phyloP scores from a whole-genome alignment of 2,329 filamentous ascomycete genomes.

The Arthroderma uncinatum region DNA sequence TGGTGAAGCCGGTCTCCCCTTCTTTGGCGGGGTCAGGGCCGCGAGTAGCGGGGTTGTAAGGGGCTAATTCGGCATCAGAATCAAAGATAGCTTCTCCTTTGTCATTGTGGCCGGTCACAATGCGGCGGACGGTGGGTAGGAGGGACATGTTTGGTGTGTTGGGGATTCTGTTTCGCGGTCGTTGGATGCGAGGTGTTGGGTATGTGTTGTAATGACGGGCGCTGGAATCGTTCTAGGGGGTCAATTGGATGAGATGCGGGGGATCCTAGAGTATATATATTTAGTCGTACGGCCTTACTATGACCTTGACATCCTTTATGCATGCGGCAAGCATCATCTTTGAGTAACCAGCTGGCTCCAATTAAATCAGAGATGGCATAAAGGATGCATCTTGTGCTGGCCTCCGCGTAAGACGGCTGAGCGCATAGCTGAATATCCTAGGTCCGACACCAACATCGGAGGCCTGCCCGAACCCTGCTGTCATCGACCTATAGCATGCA shows the following conservation, averaged over 20 bases:
- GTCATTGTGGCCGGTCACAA: constrained; percentile 21
- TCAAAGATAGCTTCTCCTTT: constrained; percentile 22
- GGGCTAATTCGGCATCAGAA: constrained; percentile 18
- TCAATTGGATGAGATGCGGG: neutral
- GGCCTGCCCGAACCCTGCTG: neutral
- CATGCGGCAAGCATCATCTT: neutral
- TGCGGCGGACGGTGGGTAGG: constrained; percentile 15
- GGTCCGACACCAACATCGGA: neutral
- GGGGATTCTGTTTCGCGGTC: neutral
- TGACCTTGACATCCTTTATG: neutral
- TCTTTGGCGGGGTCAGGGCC: constrained; percentile 10
- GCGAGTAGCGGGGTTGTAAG: constrained; percentile 16
- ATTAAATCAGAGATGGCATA: neutral
- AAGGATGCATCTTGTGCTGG: neutral
- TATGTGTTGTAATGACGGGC: neutral
- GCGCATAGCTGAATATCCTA: neutral
- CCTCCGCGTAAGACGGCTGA: neutral
- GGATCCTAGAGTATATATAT: neutral
- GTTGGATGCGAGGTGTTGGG: neutral
- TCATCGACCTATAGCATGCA: neutral
- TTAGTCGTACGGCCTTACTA: neutral
- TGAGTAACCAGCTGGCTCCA: neutral
- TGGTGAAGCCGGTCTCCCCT: constrained; percentile 18
- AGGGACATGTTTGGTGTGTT: neutral
- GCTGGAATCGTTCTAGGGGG: neutral